phyloP scores from a whole-genome alignment of 148 eudicot species.

The Oxyria digyna region DNA sequence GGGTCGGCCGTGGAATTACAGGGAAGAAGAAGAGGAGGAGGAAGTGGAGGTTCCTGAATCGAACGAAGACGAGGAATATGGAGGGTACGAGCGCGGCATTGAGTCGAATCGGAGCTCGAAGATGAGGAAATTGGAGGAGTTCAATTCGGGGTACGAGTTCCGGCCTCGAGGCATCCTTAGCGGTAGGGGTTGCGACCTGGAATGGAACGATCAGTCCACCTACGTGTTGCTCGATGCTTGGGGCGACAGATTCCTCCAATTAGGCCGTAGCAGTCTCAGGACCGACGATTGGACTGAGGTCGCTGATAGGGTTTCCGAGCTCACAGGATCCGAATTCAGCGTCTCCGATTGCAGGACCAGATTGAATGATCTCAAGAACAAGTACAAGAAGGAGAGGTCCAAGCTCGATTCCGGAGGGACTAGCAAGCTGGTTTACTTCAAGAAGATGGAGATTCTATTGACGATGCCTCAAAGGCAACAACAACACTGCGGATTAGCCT shows the following conservation, averaged over 20 bases:
- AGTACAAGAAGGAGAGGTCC: constrained; percentile 68
- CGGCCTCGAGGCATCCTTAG: constrained; percentile 19
- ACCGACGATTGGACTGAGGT: constrained; percentile 83
- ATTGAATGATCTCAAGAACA: constrained; percentile 55
- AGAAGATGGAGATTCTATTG: constrained; percentile 71
- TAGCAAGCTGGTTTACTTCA: constrained; percentile 65
- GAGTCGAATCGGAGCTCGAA: constrained; percentile 31
- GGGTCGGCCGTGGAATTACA: constrained; percentile 25
- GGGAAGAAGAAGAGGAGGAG: constrained; percentile 28
- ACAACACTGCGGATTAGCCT: constrained; percentile 50
- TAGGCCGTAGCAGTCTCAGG: constrained; percentile 75
- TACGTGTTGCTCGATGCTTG: constrained; percentile 52
- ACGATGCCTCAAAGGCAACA: constrained; percentile 42
- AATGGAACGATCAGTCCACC: constrained; percentile 64
- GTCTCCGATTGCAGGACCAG: constrained; percentile 61
- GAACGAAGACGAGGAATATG: constrained; percentile 19
- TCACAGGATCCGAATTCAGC: constrained; percentile 25
- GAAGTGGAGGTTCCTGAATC: constrained; percentile 18
- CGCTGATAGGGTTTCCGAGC: constrained; percentile 64
- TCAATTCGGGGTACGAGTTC: constrained; percentile 31
- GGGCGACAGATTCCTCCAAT: constrained; percentile 70
- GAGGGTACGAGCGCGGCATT: constrained; percentile 8
- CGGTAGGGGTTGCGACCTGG: no score
- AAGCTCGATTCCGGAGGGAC: constrained; percentile 35
- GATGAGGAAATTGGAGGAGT: constrained; percentile 47